A percentile compares a stretch with the other conserved stretches of the same genome.
These are phyloP conservation scores for Scutellaria baicalensis DNA, from an alignment of 257 asterid genomes.

Conservation along the genomic window DNA sequence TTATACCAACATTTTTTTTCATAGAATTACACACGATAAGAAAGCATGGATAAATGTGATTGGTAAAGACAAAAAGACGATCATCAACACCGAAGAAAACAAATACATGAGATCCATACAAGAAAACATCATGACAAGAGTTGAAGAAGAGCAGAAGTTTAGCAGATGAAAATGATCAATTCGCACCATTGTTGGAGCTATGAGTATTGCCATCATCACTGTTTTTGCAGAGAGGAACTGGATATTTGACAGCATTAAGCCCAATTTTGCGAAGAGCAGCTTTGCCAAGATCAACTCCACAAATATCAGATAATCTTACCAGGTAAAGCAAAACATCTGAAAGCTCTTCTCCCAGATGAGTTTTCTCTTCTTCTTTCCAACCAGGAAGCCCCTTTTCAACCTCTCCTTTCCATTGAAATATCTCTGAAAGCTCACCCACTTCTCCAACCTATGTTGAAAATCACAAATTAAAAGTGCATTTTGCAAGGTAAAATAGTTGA, in stretches of 20 bases:
- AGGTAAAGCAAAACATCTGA: constrained; percentile 63
- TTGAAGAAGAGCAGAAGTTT: background rate
- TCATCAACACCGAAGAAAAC: too few relatives aligned
- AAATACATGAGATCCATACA: too few relatives aligned
- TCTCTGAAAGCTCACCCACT: constrained; percentile 63
- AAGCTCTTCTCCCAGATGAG: constrained; percentile 58
- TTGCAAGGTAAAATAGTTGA: too few relatives aligned
- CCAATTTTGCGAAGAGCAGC: constrained; percentile 56
- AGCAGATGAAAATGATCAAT: background rate
- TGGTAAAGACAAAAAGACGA: too few relatives aligned
- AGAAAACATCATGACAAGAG: background rate
- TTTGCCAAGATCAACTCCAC: constrained; percentile 54
- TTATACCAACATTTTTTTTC: too few relatives aligned
- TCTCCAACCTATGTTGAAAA: constrained; percentile 46
- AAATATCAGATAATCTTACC: constrained; percentile 45
- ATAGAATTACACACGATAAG: too few relatives aligned
- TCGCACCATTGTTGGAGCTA: background rate
- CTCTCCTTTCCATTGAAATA: constrained; percentile 75
- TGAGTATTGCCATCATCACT: background rate
- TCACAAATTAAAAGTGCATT: background rate
- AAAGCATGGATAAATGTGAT: too few relatives aligned
- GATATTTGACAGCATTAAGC: constrained; percentile 54
- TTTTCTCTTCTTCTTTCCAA: constrained; percentile 55
- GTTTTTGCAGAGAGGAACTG: constrained; percentile 25
- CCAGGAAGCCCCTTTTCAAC: constrained; percentile 48